Evolutionary conservation across 2,329 filamentous ascomycete genomes (phyloP).

Genomic region (Chaetoscypha palmicola): DNA sequence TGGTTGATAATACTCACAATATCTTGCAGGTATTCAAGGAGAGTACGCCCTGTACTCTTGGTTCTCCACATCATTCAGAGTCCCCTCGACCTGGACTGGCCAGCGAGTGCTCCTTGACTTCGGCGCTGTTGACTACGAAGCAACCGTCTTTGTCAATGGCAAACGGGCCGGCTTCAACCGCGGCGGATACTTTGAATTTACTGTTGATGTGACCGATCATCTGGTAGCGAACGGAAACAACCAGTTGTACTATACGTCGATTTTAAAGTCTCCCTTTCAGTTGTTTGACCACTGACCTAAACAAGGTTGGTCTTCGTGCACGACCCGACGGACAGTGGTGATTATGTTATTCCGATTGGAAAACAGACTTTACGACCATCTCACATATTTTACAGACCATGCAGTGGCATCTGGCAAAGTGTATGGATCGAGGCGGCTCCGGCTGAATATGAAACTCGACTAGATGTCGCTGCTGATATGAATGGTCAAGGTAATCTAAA

Average conservation of each 20-base stretch:
- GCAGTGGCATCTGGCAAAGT: slow-evolving; percentile 67
- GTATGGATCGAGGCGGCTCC: slow-evolving; percentile 65
- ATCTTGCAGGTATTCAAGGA: slow-evolving; percentile 34
- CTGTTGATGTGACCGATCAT: slow-evolving; percentile 47
- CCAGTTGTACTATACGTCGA: slow-evolving; percentile 39
- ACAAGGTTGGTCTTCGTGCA: slow-evolving; percentile 55
- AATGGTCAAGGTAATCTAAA: slow-evolving; percentile 39
- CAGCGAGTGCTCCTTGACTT: slow-evolving; percentile 41
- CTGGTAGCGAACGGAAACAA: slow-evolving; percentile 38
- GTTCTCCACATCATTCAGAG: slow-evolving; percentile 42
- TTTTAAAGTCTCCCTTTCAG: not conserved
- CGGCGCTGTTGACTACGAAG: slow-evolving; percentile 44
- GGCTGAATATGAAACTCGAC: slow-evolving; percentile 42
- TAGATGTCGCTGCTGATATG: slow-evolving; percentile 41
- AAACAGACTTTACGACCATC: slow-evolving; percentile 47
- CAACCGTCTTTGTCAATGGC: slow-evolving; percentile 52
- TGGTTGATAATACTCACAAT: not conserved
- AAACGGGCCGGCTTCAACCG: slow-evolving; percentile 44
- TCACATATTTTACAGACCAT: slow-evolving; percentile 65
- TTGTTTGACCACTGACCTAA: not conserved
- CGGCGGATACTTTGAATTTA: slow-evolving; percentile 58
- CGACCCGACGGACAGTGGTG: slow-evolving; percentile 56
- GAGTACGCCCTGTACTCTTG: slow-evolving; percentile 36
- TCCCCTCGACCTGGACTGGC: slow-evolving; percentile 31
- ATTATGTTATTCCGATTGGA: slow-evolving; percentile 55